A percentile compares a stretch with the other conserved stretches of the same genome.
Conservation (phyloP, 345 rosid genomes). For the Lepidium africanum region DNA sequence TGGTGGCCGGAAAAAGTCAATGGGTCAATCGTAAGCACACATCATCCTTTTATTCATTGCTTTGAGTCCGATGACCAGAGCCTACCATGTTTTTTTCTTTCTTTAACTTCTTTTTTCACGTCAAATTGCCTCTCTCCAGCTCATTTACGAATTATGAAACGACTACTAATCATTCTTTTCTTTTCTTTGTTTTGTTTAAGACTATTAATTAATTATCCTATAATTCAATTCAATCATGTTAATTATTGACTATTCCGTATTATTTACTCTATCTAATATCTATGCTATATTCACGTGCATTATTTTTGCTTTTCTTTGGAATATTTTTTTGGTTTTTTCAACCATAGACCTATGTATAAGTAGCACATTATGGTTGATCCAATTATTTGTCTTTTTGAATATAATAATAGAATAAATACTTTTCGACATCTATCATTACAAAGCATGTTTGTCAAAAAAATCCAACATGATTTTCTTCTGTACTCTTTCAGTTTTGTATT, state of each 20-base stretch:
- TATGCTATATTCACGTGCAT: slow-evolving; percentile 1
- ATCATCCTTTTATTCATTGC: background rate
- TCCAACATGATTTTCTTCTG: background rate
- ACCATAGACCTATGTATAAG: background rate
- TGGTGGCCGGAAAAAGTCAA: slow-evolving; percentile 30
- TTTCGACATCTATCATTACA: background rate
- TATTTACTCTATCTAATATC: background rate
- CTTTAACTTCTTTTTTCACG: background rate
- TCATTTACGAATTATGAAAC: background rate
- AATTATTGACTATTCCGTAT: background rate
- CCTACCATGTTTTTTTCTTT: background rate
- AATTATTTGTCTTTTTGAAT: background rate
- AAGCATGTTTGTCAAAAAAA: background rate
- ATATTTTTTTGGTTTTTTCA: background rate
- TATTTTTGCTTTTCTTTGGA: background rate
- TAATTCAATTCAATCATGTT: background rate
- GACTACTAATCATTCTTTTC: background rate
- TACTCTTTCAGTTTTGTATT: background rate
- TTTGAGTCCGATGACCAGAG: background rate
- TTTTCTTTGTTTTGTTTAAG: too few relatives aligned
- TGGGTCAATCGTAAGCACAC: slow-evolving; percentile 15
- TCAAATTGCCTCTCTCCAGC: background rate
- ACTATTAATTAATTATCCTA: too few relatives aligned
- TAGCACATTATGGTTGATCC: background rate
- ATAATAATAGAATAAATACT: background rate